Evolutionary conservation across 179 eudicot genomes (phyloP).

Genomic region (Silene noctiflora): DNA sequence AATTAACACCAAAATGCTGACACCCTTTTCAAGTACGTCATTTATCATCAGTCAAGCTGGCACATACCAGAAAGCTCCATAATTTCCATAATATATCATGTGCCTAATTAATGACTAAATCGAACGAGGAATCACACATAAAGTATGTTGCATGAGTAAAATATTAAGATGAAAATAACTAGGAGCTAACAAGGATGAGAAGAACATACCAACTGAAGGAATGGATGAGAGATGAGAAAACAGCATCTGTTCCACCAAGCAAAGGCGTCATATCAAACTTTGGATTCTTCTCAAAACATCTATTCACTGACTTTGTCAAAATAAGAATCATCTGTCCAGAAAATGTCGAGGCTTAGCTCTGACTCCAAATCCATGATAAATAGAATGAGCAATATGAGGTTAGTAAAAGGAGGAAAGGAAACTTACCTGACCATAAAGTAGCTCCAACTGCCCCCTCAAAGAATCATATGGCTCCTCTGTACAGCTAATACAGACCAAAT

Average conservation of each 20-base stretch:
- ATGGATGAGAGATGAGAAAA: slow-evolving; percentile 96
- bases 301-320: slow-evolving; percentile 89
- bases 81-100: background rate
- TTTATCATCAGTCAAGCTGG: background rate
- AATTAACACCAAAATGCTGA: background rate
- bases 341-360: slow-evolving; percentile 3
- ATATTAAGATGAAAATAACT: background rate
- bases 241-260: slow-evolving; percentile 97
- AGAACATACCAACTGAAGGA: slow-evolving; percentile 83
- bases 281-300: slow-evolving; percentile 93
- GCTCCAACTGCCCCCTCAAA: slow-evolving; percentile 78
- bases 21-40: background rate
- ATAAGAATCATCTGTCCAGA: slow-evolving; percentile 86
- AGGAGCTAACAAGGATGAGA: slow-evolving; percentile 22
- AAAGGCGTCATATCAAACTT: slow-evolving; percentile 99
- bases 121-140: background rate
- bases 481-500: slow-evolving; percentile 95
- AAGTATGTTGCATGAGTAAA: background rate
- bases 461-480: slow-evolving; percentile 93
- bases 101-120: background rate
- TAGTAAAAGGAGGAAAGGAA: slow-evolving; percentile 4
- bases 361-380: background rate
- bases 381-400: background rate
- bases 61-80: background rate
- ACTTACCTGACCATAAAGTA: slow-evolving; percentile 89